These are phyloP conservation scores for Cryptococcus deneoformans DNA, from an alignment of 1,284 basidiomycete species.

Conservation along the genomic window DNA sequence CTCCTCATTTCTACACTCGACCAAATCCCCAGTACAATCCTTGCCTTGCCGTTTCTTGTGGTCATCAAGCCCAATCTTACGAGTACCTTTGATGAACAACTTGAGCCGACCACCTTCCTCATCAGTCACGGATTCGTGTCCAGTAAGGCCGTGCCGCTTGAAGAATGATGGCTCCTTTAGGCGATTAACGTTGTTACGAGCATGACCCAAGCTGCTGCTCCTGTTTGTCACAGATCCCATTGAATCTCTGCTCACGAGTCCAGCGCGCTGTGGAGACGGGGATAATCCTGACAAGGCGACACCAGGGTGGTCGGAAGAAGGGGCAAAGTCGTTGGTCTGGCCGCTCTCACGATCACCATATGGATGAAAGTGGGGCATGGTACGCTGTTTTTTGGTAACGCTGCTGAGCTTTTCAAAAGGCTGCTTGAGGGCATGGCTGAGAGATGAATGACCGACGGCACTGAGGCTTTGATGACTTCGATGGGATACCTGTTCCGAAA, in stretches of 20 bases:
- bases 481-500: conserved; percentile 15
- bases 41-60: conserved; percentile 1
- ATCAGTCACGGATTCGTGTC: conserved; percentile 14
- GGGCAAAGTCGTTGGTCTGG: background rate
- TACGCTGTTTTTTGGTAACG: conserved; percentile 22
- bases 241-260: background rate
- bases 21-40: background rate
- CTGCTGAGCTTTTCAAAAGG: conserved; percentile 29
- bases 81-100: conserved; percentile 32
- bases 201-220: conserved; percentile 5
- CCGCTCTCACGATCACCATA: conserved; percentile 5
- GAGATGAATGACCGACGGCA: conserved; percentile 13
- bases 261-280: background rate
- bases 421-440: conserved; percentile 24
- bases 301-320: background rate
- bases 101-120: conserved; percentile 21
- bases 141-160: conserved; percentile 3
- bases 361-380: conserved; percentile 1
- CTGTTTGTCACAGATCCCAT: conserved; percentile 6
- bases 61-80: background rate
- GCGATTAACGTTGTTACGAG: too few species aligned
- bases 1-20: conserved; percentile 12
- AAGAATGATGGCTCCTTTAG: conserved; percentile 8
- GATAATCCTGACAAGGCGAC: background rate
- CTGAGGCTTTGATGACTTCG: conserved; percentile 27